Evolutionary conservation across 2,329 filamentous ascomycete genomes (phyloP), one percentile per base, ranked within the genome.

Genomic region (Cladosporium velox): DNA sequence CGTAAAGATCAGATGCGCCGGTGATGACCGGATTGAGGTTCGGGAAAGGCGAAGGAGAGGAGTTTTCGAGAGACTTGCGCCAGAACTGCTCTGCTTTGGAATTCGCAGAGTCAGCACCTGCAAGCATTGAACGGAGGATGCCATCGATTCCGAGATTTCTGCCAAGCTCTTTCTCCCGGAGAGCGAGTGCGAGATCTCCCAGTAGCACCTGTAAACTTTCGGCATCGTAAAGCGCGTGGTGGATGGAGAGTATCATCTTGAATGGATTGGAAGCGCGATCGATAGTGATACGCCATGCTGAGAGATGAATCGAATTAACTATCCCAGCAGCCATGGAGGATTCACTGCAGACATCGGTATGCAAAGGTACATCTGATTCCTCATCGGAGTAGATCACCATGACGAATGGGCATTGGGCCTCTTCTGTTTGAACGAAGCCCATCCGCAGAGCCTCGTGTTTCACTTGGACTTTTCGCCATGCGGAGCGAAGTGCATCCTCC

Each of bases 141-240:
- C 54, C 69, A 8, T 81, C 78, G 21, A 87, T 76, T 3, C 79
- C 69, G n/a, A 72, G 55, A 3, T 73, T 68, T 8, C 67, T 57
- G 1, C 66, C 60, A 1, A 79, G 60, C 1, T 65, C 12, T 2
- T 72, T 67, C 4, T 72, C 76, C 10, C 72, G 67, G 38, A 85
- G 81, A 12, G 76, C 72, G 41, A 70, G 72, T 2, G 77, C 72
- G 14, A 96, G 80, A 70, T 90, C 86, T 0, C 80, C 73, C 1
- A 97, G 77, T 0, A 97, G 83, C 0, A 82, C 73, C 3, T 86
- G 81, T 12, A 97, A 79, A 10, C 92, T 93, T 49, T 87, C 83
- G 0, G 92, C 93, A 79, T 97, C 93, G 70, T 96, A 97, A 0
- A 97, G 80, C 0, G 91, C 91, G 78, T 97, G 93, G 69, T 96